These are phyloP conservation scores for Phaeoacremonium minimum DNA, from an alignment of 2,329 filamentous ascomycete species.

Conservation along the genomic window DNA sequence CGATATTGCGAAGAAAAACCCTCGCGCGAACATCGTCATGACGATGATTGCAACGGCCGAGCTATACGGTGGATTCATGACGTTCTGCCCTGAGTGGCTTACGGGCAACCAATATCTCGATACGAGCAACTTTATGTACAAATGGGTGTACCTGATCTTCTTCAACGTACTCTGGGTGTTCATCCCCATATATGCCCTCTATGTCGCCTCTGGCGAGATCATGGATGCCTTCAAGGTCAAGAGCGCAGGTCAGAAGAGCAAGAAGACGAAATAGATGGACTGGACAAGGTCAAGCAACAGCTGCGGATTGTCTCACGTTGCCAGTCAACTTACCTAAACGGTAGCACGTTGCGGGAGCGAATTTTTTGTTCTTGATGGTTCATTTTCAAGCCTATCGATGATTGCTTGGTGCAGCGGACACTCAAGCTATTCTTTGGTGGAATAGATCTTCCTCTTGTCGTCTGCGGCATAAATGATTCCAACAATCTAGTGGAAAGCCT, in stretches of 20 bases:
- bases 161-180: conserved; percentile 68
- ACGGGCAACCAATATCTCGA: conserved; percentile 58
- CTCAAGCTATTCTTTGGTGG: too few species aligned
- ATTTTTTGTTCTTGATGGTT: too few species aligned
- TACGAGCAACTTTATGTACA: conserved; percentile 63
- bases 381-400: too few species aligned
- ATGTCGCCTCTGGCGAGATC: conserved; percentile 50
- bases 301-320: too few species aligned
- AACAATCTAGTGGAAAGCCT: too few species aligned
- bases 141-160: conserved; percentile 64
- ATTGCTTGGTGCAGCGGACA: too few species aligned
- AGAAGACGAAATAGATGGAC: conserved; percentile 24
- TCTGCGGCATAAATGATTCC: too few species aligned
- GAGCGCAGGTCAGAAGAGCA: conserved; percentile 19
- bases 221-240: conserved; percentile 45
- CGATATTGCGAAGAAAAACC: conserved; percentile 50
- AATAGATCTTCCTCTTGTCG: too few species aligned
- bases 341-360: too few species aligned
- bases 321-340: too few species aligned
- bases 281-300: too few species aligned
- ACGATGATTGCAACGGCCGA: conserved; percentile 62
- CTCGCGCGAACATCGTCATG: conserved; percentile 57
- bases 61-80: conserved; percentile 68
- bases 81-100: conserved; percentile 67
- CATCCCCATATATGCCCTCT: conserved; percentile 56